These are phyloP conservation scores for Trichocomaceae sp. DNA, from an alignment of 2,329 filamentous ascomycete species.

Conservation along the genomic window DNA sequence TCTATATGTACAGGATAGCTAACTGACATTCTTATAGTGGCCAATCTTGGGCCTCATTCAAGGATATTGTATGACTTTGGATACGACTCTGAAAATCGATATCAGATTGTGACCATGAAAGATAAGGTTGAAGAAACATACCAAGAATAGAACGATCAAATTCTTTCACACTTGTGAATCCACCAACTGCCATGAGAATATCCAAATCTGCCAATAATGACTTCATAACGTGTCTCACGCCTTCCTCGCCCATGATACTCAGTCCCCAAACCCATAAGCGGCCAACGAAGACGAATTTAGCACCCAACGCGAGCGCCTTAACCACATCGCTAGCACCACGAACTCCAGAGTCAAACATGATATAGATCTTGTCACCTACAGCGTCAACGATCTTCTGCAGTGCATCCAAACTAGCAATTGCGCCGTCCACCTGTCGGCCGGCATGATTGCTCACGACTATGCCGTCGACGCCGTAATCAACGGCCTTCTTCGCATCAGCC, in stretches of 20 bases:
- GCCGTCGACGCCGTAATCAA: conserved; percentile 53
- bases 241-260: conserved; percentile 54
- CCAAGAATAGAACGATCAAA: conserved; percentile 41
- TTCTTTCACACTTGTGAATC: conserved; percentile 48
- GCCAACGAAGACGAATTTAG: conserved; percentile 57
- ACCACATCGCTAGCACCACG: conserved; percentile 52
- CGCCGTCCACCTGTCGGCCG: conserved; percentile 58
- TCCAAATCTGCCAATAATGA: conserved; percentile 56
- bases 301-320: conserved; percentile 56
- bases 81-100: conserved; percentile 31
- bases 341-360: conserved; percentile 57
- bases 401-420: conserved; percentile 53
- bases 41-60: not conserved
- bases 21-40: not conserved
- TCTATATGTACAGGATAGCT: not conserved
- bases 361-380: conserved; percentile 45
- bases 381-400: conserved; percentile 52
- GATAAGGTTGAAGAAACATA: conserved; percentile 14
- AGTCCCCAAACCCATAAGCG: conserved; percentile 56
- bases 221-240: conserved; percentile 57
- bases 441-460: conserved; percentile 68
- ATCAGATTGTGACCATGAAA: conserved; percentile 3
- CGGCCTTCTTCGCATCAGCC: conserved; percentile 55
- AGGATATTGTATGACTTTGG: conserved; percentile 30
- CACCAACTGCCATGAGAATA: conserved; percentile 55